phyloP scores from a whole-genome alignment of 345 rosid species.

The Lenwebbia sp. region DNA sequence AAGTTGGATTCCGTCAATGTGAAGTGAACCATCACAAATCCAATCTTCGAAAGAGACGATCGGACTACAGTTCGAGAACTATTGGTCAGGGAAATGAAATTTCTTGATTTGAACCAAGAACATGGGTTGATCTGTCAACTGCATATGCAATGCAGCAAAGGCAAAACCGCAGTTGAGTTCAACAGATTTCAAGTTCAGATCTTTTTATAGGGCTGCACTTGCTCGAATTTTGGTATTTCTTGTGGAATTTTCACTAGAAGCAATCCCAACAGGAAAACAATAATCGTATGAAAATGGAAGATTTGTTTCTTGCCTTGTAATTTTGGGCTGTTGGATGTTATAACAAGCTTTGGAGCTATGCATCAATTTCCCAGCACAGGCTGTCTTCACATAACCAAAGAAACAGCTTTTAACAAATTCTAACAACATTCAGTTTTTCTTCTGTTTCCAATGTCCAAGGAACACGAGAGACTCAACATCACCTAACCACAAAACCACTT shows the following conservation, averaged over 20 bases:
- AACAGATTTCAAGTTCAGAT: not conserved
- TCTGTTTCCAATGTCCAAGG: not conserved
- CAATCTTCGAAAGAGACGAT: not conserved
- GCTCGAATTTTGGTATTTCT: not conserved
- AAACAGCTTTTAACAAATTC: not conserved
- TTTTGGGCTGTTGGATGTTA: not conserved
- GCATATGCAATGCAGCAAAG: not conserved
- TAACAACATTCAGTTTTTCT: not conserved
- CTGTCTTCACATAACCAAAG: not conserved
- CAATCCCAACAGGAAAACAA: not conserved
- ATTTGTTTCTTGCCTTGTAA: not conserved
- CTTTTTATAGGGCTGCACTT: not conserved
- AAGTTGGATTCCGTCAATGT: not conserved
- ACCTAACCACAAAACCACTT: not conserved
- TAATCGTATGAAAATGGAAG: not conserved
- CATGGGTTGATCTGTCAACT: not conserved
- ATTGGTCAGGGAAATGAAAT: too few species aligned
- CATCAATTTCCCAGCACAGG: not conserved
- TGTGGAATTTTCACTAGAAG: not conserved
- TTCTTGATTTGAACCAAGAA: not conserved
- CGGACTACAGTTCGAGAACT: not conserved
- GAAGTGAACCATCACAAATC: not conserved
- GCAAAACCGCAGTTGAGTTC: not conserved
- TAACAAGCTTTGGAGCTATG: not conserved
- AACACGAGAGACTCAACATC: not conserved